Evolutionary conservation across 225 moss, liverwort and hornwort genomes (phyloP).

Genomic region (Ulota crispa): DNA sequence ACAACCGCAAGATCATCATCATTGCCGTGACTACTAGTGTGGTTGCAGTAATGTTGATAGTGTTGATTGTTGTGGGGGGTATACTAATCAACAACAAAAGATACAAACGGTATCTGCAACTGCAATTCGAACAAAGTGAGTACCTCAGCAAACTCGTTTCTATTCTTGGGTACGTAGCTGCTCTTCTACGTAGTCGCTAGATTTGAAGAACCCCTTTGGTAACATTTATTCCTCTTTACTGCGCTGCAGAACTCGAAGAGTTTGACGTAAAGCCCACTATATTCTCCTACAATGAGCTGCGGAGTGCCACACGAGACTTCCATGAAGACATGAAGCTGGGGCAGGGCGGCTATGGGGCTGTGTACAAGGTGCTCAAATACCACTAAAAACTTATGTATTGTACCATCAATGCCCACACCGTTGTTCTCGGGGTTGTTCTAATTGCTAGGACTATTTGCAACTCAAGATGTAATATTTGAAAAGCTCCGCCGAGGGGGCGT

Average conservation of each 20-base stretch:
- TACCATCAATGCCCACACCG: neutral
- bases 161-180: neutral
- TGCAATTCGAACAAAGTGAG: neutral
- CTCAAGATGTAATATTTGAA: too few species aligned
- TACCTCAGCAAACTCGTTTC: too few species aligned
- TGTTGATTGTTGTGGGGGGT: fast-evolving
- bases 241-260: conserved; percentile 26
- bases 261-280: conserved; percentile 36
- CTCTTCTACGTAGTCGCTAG: neutral
- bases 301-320: conserved; percentile 27
- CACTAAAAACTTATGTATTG: neutral
- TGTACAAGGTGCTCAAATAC: conserved; percentile 17
- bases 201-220: neutral
- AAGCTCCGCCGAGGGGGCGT: too few species aligned
- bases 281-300: conserved; percentile 28
- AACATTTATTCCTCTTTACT: neutral
- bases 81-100: neutral
- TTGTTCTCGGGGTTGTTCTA: neutral
- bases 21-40: neutral
- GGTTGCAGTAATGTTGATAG: neutral
- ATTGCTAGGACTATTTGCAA: neutral
- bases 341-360: conserved; percentile 33
- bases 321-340: conserved; percentile 28
- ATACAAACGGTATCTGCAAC: neutral
- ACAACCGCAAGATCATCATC: neutral